phyloP scores from a whole-genome alignment of 371 early-diverging fungal genomes.

The Mortierella sp. region DNA sequence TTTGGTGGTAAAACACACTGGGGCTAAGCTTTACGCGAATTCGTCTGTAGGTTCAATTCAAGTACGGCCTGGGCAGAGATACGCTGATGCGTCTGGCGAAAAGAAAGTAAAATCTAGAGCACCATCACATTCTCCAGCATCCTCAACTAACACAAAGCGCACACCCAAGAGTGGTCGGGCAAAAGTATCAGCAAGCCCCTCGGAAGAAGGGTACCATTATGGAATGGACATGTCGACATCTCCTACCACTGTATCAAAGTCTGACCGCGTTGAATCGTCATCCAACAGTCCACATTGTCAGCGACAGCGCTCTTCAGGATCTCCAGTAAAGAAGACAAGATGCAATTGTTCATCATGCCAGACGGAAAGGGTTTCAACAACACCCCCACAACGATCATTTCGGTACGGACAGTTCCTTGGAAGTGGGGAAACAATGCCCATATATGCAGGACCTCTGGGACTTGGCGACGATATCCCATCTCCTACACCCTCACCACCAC shows the following conservation, averaged over 20 bases:
- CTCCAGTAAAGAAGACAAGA: slow-evolving; percentile 17
- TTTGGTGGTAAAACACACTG: slow-evolving; percentile 2
- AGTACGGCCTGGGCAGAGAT: background rate
- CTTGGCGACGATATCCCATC: slow-evolving; percentile 55
- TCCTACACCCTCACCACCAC: slow-evolving; percentile 52
- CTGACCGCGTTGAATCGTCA: slow-evolving; percentile 12
- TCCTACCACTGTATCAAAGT: background rate
- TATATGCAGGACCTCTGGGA: slow-evolving; percentile 51
- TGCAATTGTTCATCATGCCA: slow-evolving; percentile 28
- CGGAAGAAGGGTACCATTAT: slow-evolving; percentile 15
- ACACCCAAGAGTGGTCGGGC: slow-evolving; percentile 20
- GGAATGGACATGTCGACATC: background rate
- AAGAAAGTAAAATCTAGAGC: background rate
- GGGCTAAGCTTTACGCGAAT: background rate
- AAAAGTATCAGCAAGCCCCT: slow-evolving; percentile 10
- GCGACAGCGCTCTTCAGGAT: slow-evolving; percentile 17
- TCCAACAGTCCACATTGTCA: slow-evolving; percentile 22
- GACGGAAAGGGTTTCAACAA: slow-evolving; percentile 16
- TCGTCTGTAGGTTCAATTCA: background rate
- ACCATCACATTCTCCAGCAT: background rate
- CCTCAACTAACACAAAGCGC: slow-evolving; percentile 4
- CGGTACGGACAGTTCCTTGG: slow-evolving; percentile 48
- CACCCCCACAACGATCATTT: slow-evolving; percentile 31
- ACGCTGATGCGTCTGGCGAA: slow-evolving; percentile 5
- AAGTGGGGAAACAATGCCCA: slow-evolving; percentile 36